Conservation (phyloP, 2,329 filamentous ascomycete species). For the Fusarium kyushuense region DNA sequence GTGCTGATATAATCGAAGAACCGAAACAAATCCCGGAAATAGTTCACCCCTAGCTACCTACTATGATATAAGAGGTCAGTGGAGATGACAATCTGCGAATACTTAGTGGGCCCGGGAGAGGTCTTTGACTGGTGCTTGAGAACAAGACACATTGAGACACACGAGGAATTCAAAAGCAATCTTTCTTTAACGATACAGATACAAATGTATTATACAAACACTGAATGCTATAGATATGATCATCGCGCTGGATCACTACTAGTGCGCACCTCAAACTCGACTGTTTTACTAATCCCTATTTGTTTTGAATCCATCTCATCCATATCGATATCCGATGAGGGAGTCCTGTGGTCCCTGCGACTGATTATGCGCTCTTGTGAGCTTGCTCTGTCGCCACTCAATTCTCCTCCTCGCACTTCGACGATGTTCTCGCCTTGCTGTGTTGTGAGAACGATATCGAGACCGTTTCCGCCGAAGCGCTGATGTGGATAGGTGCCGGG, state of each 20-base stretch:
- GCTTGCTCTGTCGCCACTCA: constrained; percentile 20
- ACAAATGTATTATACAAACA: neutral
- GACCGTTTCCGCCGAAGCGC: constrained; percentile 23
- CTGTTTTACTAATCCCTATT: constrained; percentile 43
- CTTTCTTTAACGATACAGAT: neutral
- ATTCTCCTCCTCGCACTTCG: constrained; percentile 38
- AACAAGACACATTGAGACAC: accelerated
- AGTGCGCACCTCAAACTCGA: constrained; percentile 38
- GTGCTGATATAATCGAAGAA: neutral
- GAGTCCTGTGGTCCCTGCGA: constrained; percentile 26
- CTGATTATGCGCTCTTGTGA: constrained; percentile 45
- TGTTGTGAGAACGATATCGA: constrained; percentile 35
- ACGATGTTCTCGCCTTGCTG: constrained; percentile 43
- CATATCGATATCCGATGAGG: constrained; percentile 42
- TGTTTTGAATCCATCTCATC: constrained; percentile 43
- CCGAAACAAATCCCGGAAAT: neutral
- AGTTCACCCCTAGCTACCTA: accelerated
- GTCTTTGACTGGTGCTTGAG: neutral
- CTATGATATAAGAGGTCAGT: neutral
- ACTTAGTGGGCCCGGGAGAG: neutral
- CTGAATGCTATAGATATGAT: too few species aligned
- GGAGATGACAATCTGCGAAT: neutral
- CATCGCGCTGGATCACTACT: constrained; percentile 22
- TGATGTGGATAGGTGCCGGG: constrained; percentile 22
- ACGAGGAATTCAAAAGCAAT: neutral